A percentile compares a stretch with the other conserved stretches of the same genome.
Conservation (phyloP, 371 early-diverging fungal species). For the Thermomucor indicae-seudaticae region DNA sequence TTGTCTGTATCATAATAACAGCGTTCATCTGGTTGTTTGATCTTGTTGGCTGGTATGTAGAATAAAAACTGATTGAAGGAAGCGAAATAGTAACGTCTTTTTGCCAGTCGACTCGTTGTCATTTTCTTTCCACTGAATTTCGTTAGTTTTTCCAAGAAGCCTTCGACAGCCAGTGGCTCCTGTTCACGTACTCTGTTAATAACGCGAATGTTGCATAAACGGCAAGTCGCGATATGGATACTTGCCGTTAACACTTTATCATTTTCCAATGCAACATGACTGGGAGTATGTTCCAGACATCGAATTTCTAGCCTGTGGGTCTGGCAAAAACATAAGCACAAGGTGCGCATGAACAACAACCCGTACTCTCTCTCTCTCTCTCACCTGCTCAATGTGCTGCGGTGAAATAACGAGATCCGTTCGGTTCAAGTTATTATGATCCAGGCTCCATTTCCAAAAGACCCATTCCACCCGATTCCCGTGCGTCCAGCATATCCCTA, state of each 20-base stretch:
- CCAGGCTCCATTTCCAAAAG: constrained; percentile 28
- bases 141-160: constrained; percentile 38
- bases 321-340: constrained; percentile 9
- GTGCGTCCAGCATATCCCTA: constrained; percentile 54
- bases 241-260: constrained; percentile 18
- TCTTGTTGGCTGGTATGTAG: constrained; percentile 22
- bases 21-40: constrained; percentile 17
- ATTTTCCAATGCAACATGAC: constrained; percentile 22
- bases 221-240: background rate
- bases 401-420: constrained; percentile 32
- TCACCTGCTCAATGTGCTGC: constrained; percentile 45
- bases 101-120: constrained; percentile 2
- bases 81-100: constrained; percentile 41
- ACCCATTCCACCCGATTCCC: constrained; percentile 60
- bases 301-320: constrained; percentile 57
- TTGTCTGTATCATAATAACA: background rate
- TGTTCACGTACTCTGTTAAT: background rate
- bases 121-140: constrained; percentile 41
- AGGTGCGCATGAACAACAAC: background rate
- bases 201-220: background rate
- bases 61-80: constrained; percentile 53
- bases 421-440: constrained; percentile 4
- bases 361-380: background rate
- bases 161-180: constrained; percentile 58
- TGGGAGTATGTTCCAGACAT: constrained; percentile 47